Conservation (phyloP, 1,284 basidiomycete genomes). For the Cryptococcus sp. region DNA sequence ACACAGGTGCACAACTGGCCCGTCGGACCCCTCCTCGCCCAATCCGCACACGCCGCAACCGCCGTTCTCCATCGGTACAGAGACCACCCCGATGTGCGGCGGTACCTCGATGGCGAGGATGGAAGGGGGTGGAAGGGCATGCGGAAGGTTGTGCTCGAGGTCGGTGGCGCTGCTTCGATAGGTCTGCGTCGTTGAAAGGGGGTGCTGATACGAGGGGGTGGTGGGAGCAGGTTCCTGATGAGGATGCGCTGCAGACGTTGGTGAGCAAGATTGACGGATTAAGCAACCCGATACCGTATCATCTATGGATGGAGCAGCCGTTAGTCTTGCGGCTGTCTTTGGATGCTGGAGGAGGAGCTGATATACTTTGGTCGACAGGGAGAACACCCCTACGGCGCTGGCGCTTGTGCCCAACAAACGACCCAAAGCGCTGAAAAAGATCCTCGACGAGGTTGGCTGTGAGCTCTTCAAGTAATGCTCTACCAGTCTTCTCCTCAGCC, state of each 20-base stretch:
- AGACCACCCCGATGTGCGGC: slow-evolving; percentile 35
- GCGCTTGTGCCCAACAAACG: slow-evolving; percentile 54
- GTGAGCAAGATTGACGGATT: slow-evolving; percentile 34
- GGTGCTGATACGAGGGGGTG: slow-evolving; percentile 2
- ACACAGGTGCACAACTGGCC: slow-evolving; percentile 48
- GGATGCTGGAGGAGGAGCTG: neutral
- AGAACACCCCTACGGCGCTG: slow-evolving; percentile 52
- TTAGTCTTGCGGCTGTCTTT: slow-evolving; percentile 20
- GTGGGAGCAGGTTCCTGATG: slow-evolving; percentile 37
- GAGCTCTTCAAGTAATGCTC: slow-evolving; percentile 37
- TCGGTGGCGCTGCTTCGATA: slow-evolving; percentile 15
- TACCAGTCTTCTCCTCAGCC: neutral
- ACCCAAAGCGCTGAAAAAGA: slow-evolving; percentile 50
- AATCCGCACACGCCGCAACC: slow-evolving; percentile 53
- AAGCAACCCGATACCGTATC: slow-evolving; percentile 40
- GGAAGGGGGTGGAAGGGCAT: slow-evolving; percentile 41
- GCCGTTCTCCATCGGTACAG: slow-evolving; percentile 44
- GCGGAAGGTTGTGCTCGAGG: slow-evolving; percentile 46
- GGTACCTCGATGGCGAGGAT: slow-evolving; percentile 39
- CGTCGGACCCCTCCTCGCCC: slow-evolving; percentile 54
- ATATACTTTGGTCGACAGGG: slow-evolving; percentile 25
- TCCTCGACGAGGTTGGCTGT: slow-evolving; percentile 46
- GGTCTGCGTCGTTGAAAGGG: neutral
- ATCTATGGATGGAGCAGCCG: slow-evolving; percentile 55
- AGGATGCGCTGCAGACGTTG: slow-evolving; percentile 35